Evolutionary conservation across 2,329 filamentous ascomycete genomes (phyloP), one percentile per base, ranked within the genome.

Genomic region (Magnaporthales sp.): DNA sequence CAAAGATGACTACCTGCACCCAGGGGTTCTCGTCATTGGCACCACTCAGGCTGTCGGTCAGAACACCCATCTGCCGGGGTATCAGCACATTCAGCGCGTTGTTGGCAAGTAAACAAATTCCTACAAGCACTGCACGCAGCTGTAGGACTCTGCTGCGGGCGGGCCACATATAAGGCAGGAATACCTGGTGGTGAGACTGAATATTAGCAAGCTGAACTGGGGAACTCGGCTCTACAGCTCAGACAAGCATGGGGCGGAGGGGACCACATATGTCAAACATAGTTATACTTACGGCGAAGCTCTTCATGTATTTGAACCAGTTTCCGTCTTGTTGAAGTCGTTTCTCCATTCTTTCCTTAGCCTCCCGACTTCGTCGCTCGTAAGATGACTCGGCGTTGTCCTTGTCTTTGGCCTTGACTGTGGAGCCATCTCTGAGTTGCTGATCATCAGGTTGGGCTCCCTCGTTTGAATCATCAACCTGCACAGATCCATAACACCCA

Each of bases 101-200:
- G 66, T 88, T 85, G 65, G 82, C 79, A n/a, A 93, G 75, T 26
- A 95, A 80, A 70, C 90, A 90, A 1, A 91, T 60, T 0, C 84
- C 84, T 61, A 95, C 88, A 4, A 91, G 80, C 11, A 84, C 78
- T 24, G 91, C 85, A 66, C 88, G 88, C 22, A 90, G 75, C 74
- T 95, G 91, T 22, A 95, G 83, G 15, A 78, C 75, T 66, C 81
- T 83, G 72, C 90, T 85, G 58, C 88, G 84, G 65, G 86, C 83
- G 0, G 93, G 92, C 86, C 91, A 93, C 24, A 96, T 80, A 73
- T 92, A 91, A 0, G 91, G 91, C 30, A 93, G 80, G 74, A 96
- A 89, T 46, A 94, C 78, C 86, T 62, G n/a, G 26, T 62, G 10
- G 1, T 15, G 11, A 13, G 8, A 26, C 3, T 58, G 7, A 10